These are phyloP conservation scores for Priceomyces melissophilus DNA, from an alignment of 805 yeast genomes.

Conservation along the genomic window DNA sequence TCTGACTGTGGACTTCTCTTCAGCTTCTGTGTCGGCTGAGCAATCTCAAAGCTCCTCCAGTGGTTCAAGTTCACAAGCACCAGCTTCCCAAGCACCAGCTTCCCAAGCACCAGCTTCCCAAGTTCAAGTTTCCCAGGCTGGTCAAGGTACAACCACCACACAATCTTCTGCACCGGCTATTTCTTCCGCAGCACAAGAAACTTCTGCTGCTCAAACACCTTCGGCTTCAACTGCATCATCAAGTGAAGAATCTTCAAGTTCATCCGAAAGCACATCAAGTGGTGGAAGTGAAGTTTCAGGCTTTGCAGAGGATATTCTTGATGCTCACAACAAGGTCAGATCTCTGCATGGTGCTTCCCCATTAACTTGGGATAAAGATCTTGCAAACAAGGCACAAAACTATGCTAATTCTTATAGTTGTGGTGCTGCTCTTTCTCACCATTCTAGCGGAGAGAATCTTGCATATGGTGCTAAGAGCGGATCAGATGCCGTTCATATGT, in stretches of 20 bases:
- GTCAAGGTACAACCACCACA: neutral
- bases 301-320: conserved; percentile 47
- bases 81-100: conserved; percentile 3
- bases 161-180: neutral
- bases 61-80: neutral
- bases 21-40: too few relatives aligned
- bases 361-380: conserved; percentile 52
- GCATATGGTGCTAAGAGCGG: conserved; percentile 32
- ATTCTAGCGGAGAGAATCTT: conserved; percentile 40
- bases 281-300: conserved; percentile 13
- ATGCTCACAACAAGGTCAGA: conserved; percentile 60
- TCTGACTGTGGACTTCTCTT: too few relatives aligned
- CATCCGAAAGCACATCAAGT: conserved; percentile 8
- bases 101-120: conserved; percentile 1
- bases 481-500: conserved; percentile 31
- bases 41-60: neutral
- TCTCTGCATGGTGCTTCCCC: conserved; percentile 48
- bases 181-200: conserved; percentile 1
- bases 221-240: conserved; percentile 14
- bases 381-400: conserved; percentile 52
- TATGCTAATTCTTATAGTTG: conserved; percentile 48
- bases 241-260: conserved; percentile 9
- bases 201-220: conserved; percentile 13
- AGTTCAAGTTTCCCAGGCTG: conserved; percentile 2
- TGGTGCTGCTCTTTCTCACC: conserved; percentile 34